These are phyloP conservation scores for Lipomyces mesembrius DNA, from an alignment of 805 yeast genomes.

Conservation along the genomic window DNA sequence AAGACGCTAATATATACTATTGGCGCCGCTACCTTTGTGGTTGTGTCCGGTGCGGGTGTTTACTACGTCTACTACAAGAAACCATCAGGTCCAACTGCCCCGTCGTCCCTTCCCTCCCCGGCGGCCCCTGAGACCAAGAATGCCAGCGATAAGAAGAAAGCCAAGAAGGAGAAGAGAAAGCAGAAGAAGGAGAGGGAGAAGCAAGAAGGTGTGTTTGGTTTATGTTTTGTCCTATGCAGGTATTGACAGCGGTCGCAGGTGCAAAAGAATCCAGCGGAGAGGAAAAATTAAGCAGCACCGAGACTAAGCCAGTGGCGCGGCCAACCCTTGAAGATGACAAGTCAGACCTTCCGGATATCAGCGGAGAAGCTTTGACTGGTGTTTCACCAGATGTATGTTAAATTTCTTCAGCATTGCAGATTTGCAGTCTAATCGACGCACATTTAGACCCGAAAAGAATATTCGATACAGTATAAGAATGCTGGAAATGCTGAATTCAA, in stretches of 20 bases:
- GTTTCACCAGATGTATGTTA: slow-evolving; percentile 43
- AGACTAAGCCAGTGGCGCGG: slow-evolving; percentile 9
- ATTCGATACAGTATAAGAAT: slow-evolving; percentile 77
- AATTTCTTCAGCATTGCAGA: not conserved
- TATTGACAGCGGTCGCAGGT: not conserved
- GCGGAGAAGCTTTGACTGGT: slow-evolving; percentile 49
- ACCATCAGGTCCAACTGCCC: slow-evolving; percentile 10
- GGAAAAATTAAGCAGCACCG: not conserved
- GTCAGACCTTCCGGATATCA: slow-evolving; percentile 22
- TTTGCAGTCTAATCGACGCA: not conserved
- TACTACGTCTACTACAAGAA: slow-evolving; percentile 34
- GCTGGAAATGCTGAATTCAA: slow-evolving; percentile 86
- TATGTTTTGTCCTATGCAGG: not conserved
- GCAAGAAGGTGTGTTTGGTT: slow-evolving; percentile 17
- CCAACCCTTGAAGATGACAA: slow-evolving; percentile 14
- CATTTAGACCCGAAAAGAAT: slow-evolving; percentile 49
- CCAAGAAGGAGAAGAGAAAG: slow-evolving; percentile 35
- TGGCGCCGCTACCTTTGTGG: slow-evolving; percentile 33
- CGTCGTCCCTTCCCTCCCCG: slow-evolving; percentile 7
- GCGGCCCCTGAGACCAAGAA: slow-evolving; percentile 15
- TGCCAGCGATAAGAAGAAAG: slow-evolving; percentile 25
- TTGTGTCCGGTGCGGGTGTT: slow-evolving; percentile 39
- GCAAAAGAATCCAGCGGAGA: slow-evolving; percentile 7
- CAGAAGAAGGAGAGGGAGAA: slow-evolving; percentile 27
- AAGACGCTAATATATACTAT: slow-evolving; percentile 36